phyloP scores from a whole-genome alignment of 1,284 basidiomycete genomes.

The Ganoderma boninense region DNA sequence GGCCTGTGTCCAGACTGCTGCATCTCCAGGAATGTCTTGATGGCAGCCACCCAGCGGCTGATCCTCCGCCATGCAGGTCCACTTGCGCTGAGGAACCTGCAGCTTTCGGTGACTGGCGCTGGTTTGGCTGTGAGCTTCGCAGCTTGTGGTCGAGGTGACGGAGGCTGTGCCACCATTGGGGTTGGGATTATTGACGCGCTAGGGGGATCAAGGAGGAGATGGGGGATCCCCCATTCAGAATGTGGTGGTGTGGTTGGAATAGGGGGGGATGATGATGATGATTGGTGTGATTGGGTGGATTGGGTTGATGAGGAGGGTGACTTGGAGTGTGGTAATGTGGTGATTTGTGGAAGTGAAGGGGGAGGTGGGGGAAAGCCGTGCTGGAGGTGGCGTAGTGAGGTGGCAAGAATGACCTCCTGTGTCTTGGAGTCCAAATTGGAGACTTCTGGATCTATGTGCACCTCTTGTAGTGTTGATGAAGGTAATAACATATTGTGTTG shows the following conservation, averaged over 20 bases:
- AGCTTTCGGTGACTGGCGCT: neutral
- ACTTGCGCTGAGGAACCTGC: neutral
- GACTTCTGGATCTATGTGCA: neutral
- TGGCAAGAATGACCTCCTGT: neutral
- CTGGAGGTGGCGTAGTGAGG: constrained; percentile 1
- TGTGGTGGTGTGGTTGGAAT: neutral
- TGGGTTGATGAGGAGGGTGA: neutral
- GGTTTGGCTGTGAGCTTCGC: neutral
- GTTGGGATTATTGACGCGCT: neutral
- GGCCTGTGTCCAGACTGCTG: neutral
- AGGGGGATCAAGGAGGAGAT: constrained; percentile 4
- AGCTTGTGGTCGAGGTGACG: neutral
- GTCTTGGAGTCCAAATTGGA: neutral
- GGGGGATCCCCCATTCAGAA: neutral
- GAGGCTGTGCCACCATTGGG: neutral
- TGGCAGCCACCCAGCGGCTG: constrained; percentile 5
- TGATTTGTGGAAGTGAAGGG: neutral
- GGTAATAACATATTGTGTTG: neutral
- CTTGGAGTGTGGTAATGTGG: neutral
- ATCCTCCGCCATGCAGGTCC: constrained; percentile 5
- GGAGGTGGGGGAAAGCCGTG: neutral
- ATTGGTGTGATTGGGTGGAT: neutral
- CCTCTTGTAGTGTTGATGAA: neutral
- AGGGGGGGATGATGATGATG: neutral
- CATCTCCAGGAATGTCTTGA: constrained; percentile 11